Evolutionary conservation across 768 basidiomycete species (phyloP).

Genomic region (Amanita pseudoporphyria): DNA sequence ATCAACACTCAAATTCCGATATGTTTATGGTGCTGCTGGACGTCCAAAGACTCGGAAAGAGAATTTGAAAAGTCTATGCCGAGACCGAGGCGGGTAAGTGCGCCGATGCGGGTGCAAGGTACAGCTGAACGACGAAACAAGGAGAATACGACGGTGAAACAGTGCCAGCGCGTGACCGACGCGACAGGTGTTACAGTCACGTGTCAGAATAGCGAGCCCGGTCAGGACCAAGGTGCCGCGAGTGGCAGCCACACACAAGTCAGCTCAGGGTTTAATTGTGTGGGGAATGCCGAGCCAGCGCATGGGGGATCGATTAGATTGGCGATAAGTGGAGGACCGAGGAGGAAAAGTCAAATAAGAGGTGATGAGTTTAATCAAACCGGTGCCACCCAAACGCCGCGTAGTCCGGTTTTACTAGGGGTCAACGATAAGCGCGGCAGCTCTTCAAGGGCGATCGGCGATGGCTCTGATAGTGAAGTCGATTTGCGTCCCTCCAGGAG

Average conservation of each 20-base stretch:
- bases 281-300: background rate
- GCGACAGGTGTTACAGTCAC: background rate
- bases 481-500: background rate
- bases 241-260: background rate
- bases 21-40: constrained; percentile 44
- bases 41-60: constrained; percentile 28
- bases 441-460: background rate
- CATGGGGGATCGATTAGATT: background rate
- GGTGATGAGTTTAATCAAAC: background rate
- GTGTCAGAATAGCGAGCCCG: background rate
- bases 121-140: too few relatives aligned
- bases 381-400: background rate
- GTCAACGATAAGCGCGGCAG: background rate
- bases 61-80: constrained; percentile 29
- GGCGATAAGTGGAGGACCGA: background rate
- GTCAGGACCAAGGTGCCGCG: background rate
- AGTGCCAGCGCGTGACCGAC: background rate
- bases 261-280: background rate
- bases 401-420: background rate
- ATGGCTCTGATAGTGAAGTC: background rate
- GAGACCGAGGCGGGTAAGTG: constrained; percentile 25
- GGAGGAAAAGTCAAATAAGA: background rate
- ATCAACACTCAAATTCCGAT: constrained; percentile 37
- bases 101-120: constrained; percentile 12
- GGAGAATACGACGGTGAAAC: too few relatives aligned